phyloP scores from a whole-genome alignment of 306 rosid genomes.

The Cicer yamashitae region DNA sequence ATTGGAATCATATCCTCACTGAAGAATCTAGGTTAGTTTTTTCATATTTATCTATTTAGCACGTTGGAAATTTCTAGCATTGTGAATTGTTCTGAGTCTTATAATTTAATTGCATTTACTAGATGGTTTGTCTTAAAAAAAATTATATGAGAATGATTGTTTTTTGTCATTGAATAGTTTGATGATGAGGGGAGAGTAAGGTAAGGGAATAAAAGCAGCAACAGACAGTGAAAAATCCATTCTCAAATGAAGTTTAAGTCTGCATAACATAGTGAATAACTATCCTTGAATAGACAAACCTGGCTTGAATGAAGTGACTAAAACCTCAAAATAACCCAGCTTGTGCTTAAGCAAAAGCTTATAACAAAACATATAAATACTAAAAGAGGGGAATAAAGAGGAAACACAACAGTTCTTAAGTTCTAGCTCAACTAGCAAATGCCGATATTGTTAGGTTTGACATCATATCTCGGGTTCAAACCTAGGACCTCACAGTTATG shows the following conservation, averaged over 20 bases:
- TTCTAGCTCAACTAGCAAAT: no score
- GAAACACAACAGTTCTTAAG: no score
- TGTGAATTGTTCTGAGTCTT: not conserved
- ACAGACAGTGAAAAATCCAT: not conserved
- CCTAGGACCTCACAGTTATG: no score
- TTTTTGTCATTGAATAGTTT: conserved; percentile 15
- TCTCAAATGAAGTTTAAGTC: not conserved
- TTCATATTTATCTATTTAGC: conserved; percentile 7
- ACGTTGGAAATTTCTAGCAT: not conserved
- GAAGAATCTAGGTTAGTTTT: conserved; percentile 74
- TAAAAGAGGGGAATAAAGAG: not conserved
- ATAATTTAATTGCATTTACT: not conserved
- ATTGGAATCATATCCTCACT: conserved; percentile 69
- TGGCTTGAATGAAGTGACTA: no score
- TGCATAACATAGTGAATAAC: not conserved
- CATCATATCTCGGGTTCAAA: no score
- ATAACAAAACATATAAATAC: not conserved
- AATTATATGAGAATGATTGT: conserved; percentile 9
- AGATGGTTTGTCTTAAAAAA: not conserved
- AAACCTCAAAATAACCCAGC: no score
- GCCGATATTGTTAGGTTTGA: no score
- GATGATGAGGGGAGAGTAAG: conserved; percentile 10
- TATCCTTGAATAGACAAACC: not conserved
- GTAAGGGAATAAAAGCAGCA: not conserved
- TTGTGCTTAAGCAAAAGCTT: not conserved